Conservation (phyloP, 108 stramenopile species). For the Thalassiosira profunda region DNA sequence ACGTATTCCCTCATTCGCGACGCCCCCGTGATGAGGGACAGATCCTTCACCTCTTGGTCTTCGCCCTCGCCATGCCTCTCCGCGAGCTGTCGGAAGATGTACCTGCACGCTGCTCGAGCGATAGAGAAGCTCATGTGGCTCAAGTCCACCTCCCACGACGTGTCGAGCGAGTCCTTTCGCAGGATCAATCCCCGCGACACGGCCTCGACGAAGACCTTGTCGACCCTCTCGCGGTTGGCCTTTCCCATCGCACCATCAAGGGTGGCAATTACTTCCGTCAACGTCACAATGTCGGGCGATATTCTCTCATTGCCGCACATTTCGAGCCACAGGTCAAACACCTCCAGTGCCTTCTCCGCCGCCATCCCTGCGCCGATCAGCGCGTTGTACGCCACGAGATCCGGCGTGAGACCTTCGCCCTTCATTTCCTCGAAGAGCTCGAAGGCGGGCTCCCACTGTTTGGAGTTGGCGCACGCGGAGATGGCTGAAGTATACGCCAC, state of each 20-base stretch:
- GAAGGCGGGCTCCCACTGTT: constrained; percentile 67
- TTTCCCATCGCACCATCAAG: constrained; percentile 48
- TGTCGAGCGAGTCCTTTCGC: constrained; percentile 55
- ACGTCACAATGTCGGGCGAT: constrained; percentile 83
- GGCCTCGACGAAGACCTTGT: constrained; percentile 75
- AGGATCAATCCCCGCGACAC: constrained; percentile 68
- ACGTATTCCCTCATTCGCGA: constrained; percentile 62
- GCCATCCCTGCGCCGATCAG: constrained; percentile 73
- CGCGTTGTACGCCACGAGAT: constrained; percentile 83
- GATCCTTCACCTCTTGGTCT: constrained; percentile 47
- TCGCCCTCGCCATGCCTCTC: constrained; percentile 2
- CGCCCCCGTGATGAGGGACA: constrained; percentile 77
- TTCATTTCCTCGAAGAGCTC: constrained; percentile 77
- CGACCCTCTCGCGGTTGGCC: constrained; percentile 39
- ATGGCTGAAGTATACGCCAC: constrained; percentile 80
- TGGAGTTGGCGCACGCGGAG: constrained; percentile 27
- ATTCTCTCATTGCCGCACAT: constrained; percentile 48
- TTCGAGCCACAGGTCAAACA: constrained; percentile 71
- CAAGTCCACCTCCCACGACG: constrained; percentile 70
- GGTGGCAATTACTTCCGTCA: constrained; percentile 78
- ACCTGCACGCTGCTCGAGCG: constrained; percentile 74
- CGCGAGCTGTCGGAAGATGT: constrained; percentile 45
- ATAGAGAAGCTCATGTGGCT: constrained; percentile 78
- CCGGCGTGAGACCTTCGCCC: constrained; percentile 58
- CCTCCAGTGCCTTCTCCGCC: constrained; percentile 55